phyloP scores from a whole-genome alignment of 495 filamentous ascomycete genomes.

The Tetracladium marchalianum region DNA sequence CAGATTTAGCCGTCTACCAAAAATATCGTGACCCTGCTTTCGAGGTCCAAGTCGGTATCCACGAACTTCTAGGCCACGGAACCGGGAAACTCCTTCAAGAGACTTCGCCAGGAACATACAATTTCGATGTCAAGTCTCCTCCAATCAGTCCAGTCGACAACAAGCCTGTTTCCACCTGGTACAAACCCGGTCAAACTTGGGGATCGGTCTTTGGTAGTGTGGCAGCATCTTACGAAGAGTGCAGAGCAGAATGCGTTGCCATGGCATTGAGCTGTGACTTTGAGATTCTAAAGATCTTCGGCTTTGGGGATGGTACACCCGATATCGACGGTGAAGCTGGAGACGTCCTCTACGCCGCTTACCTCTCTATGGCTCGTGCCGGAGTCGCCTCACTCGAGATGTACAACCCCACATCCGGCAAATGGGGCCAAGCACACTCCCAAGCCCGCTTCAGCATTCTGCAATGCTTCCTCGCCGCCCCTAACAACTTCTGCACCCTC shows the following conservation, averaged over 20 bases:
- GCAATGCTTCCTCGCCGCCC: slow-evolving; percentile 76
- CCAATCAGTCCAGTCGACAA: slow-evolving; percentile 70
- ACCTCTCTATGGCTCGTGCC: slow-evolving; percentile 86
- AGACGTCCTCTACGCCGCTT: slow-evolving; percentile 75
- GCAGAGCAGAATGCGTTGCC: slow-evolving; percentile 72
- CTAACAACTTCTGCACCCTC: slow-evolving; percentile 72
- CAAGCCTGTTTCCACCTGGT: slow-evolving; percentile 74
- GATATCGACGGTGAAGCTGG: slow-evolving; percentile 70
- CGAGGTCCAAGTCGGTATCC: slow-evolving; percentile 90
- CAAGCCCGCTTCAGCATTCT: slow-evolving; percentile 91
- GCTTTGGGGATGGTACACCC: slow-evolving; percentile 64
- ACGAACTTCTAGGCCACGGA: slow-evolving; percentile 92
- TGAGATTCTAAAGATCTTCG: slow-evolving; percentile 79
- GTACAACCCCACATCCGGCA: slow-evolving; percentile 77
- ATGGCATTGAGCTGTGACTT: slow-evolving; percentile 91
- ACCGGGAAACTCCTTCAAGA: slow-evolving; percentile 94
- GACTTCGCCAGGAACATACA: slow-evolving; percentile 67
- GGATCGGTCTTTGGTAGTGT: slow-evolving; percentile 81
- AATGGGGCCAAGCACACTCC: slow-evolving; percentile 85
- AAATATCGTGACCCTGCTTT: slow-evolving; percentile 76
- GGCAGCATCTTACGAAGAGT: slow-evolving; percentile 74
- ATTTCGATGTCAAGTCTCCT: slow-evolving; percentile 74
- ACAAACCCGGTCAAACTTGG: slow-evolving; percentile 93
- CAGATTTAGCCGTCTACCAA: slow-evolving; percentile 67
- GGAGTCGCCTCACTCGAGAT: slow-evolving; percentile 77